phyloP scores from a whole-genome alignment of 2,329 filamentous ascomycete species.

The Xylaria sp. region DNA sequence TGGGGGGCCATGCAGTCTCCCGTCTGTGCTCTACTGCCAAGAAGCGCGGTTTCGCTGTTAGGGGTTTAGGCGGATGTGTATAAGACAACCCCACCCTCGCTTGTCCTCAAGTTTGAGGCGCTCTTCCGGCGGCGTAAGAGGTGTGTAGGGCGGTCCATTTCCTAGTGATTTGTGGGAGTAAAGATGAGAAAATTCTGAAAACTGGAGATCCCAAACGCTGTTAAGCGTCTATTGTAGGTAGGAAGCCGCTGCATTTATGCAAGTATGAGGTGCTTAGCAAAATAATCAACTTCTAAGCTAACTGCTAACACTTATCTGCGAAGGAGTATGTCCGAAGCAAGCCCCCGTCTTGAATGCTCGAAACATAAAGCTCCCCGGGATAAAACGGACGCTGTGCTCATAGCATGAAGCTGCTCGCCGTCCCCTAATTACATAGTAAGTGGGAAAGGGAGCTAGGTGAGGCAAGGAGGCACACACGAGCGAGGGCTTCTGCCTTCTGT shows the following conservation, averaged over 20 bases:
- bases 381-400: background rate
- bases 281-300: background rate
- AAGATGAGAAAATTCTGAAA: background rate
- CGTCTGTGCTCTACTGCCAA: constrained; percentile 13
- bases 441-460: background rate
- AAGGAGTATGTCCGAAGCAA: background rate
- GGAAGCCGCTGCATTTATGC: background rate
- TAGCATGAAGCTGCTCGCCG: background rate
- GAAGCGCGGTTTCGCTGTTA: no score
- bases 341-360: background rate
- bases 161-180: background rate
- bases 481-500: background rate
- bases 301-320: background rate
- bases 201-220: background rate
- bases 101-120: no score
- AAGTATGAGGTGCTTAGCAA: background rate
- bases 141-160: background rate
- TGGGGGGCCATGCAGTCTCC: background rate
- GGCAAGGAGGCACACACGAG: background rate
- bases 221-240: background rate
- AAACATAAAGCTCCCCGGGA: background rate
- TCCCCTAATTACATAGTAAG: background rate
- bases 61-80: no score
- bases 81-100: no score
- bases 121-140: background rate